phyloP scores from a whole-genome alignment of 1,139 yeast genomes.

The Yamadazyma atlantica region DNA sequence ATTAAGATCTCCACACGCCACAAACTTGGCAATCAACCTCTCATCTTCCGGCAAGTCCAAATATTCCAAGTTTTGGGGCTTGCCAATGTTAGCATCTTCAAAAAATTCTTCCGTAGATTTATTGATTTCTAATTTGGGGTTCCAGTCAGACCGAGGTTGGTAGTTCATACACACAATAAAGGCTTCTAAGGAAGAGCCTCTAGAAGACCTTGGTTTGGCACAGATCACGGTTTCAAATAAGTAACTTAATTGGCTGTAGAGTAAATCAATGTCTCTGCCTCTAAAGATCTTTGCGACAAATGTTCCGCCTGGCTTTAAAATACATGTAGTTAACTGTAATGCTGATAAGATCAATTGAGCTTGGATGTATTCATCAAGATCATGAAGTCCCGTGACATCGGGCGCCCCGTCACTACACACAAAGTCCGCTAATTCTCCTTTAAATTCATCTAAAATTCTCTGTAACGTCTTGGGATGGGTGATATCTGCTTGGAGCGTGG shows the following conservation, averaged over 20 bases:
- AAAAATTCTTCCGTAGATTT: conserved; percentile 81
- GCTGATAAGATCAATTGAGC: conserved; percentile 93
- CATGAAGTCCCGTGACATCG: conserved; percentile 96
- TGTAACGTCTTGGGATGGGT: conserved; percentile 89
- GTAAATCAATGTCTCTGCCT: conserved; percentile 89
- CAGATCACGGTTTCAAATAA: conserved; percentile 85
- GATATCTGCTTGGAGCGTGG: conserved; percentile 90
- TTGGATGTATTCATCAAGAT: conserved; percentile 93
- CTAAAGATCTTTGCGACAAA: conserved; percentile 96
- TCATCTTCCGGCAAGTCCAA: conserved; percentile 56
- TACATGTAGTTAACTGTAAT: conserved; percentile 83
- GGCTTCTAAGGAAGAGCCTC: conserved; percentile 92
- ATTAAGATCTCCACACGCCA: conserved; percentile 90
- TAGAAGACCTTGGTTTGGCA: conserved; percentile 92
- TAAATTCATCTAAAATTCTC: conserved; percentile 74
- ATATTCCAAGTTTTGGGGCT: conserved; percentile 42
- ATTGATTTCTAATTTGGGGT: conserved; percentile 57
- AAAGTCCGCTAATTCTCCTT: conserved; percentile 90
- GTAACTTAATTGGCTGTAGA: conserved; percentile 84
- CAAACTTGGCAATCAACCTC: conserved; percentile 76
- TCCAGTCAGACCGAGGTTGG: conserved; percentile 79
- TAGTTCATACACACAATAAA: conserved; percentile 91
- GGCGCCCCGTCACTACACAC: conserved; percentile 99
- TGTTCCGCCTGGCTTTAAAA: conserved; percentile 83
- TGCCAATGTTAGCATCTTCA: conserved; percentile 61